These are phyloP conservation scores for Neophaeococcomyces aloes DNA, from an alignment of 2,329 filamentous ascomycete species.

Conservation along the genomic window DNA sequence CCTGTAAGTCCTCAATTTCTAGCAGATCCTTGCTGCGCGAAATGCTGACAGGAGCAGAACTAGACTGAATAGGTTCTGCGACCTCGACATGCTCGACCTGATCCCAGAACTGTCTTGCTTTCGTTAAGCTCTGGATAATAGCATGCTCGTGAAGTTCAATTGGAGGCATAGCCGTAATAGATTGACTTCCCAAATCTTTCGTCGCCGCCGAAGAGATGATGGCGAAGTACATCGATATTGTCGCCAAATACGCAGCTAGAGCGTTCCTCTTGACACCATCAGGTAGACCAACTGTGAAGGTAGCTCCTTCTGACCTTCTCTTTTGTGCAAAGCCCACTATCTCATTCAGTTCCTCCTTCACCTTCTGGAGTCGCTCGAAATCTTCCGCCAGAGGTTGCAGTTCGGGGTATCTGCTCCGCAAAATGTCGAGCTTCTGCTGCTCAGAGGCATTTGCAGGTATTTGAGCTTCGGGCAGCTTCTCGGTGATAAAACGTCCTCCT, in stretches of 20 bases:
- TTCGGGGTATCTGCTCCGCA: constrained; percentile 79
- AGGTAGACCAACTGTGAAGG: constrained; percentile 37
- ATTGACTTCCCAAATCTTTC: constrained; percentile 30
- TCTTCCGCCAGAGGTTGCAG: constrained; percentile 79
- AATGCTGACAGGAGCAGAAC: too few species aligned
- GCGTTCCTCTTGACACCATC: constrained; percentile 64
- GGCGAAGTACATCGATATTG: constrained; percentile 88
- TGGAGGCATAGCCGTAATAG: constrained; percentile 55
- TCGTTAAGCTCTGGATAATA: constrained; percentile 74
- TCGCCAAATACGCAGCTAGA: constrained; percentile 73
- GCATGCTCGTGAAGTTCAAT: constrained; percentile 78
- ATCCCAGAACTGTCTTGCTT: constrained; percentile 71
- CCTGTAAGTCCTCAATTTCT: constrained; percentile 11
- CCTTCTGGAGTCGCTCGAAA: constrained; percentile 56
- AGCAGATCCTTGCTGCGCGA: too few species aligned
- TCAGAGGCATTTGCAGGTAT: constrained; percentile 68
- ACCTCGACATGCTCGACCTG: constrained; percentile 57
- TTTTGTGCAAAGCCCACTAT: constrained; percentile 49
- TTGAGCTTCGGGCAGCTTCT: constrained; percentile 74
- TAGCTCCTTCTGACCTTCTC: constrained; percentile 20
- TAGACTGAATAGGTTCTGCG: constrained; percentile 34
- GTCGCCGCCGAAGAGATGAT: constrained; percentile 68
- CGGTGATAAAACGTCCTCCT: constrained; percentile 43
- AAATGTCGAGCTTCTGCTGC: constrained; percentile 63
- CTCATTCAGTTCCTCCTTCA: constrained; percentile 48